These are phyloP conservation scores for Botrytis fabae DNA, from an alignment of 2,329 filamentous ascomycete species.

Conservation along the genomic window DNA sequence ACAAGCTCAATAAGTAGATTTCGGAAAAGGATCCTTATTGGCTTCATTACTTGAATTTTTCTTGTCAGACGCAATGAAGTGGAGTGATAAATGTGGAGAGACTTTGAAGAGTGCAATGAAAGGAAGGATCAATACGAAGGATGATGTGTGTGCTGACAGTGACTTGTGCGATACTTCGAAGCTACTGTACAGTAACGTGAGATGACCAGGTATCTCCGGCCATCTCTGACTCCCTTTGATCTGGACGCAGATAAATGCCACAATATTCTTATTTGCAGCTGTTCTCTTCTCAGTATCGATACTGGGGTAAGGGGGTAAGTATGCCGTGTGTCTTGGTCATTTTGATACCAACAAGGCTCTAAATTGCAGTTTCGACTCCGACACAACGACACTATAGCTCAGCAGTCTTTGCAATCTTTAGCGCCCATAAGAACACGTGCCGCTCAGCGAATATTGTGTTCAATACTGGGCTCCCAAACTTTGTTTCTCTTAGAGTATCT, in stretches of 20 bases:
- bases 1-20: background rate
- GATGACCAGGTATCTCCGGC: background rate
- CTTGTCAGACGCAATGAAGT: constrained; percentile 4
- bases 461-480: background rate
- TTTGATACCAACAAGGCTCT: background rate
- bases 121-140: constrained; percentile 22
- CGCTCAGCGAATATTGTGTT: background rate
- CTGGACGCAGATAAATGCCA: background rate
- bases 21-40: background rate
- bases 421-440: background rate
- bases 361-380: background rate
- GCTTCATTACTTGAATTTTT: background rate
- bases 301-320: background rate
- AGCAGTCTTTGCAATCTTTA: background rate
- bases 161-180: constrained; percentile 11
- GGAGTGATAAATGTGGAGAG: constrained; percentile 8
- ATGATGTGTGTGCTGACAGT: constrained; percentile 13
- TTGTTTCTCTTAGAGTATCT: background rate
- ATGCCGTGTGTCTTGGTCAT: background rate
- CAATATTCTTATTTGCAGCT: constrained; percentile 18
- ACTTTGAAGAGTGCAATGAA: background rate
- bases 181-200: constrained; percentile 10
- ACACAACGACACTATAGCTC: background rate
- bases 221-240: background rate
- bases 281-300: background rate